Conservation (phyloP, 2,329 filamentous ascomycete genomes). For the Aspergillus calidoustus region DNA sequence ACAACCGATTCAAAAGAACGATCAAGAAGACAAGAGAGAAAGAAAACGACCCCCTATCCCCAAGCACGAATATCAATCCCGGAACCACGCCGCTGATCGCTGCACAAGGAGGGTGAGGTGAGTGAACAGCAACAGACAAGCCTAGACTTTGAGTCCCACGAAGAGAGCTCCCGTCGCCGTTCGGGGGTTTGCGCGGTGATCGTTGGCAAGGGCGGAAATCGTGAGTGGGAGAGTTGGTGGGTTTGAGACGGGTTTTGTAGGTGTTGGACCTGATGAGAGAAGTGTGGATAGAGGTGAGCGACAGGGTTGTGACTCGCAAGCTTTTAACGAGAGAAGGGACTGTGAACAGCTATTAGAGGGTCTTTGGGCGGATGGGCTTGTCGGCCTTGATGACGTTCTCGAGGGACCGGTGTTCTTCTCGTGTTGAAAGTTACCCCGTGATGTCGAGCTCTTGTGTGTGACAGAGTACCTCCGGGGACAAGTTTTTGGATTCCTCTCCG, state of each 20-base stretch:
- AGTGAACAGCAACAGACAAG: constrained; percentile 18
- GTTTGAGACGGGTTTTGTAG: background rate
- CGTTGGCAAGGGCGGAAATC: background rate
- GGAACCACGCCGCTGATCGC: background rate
- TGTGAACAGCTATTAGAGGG: constrained; percentile 3
- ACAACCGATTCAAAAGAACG: background rate
- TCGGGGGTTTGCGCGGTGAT: background rate
- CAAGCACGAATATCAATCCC: constrained; percentile 8
- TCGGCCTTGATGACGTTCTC: background rate
- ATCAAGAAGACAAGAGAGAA: background rate
- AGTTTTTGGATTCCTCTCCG: constrained; percentile 90
- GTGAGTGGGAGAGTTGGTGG: background rate
- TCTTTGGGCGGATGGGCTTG: constrained; percentile 1
- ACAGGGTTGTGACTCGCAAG: constrained; percentile 10
- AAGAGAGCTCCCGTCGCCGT: constrained; percentile 16
- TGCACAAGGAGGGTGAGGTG: constrained; percentile 1
- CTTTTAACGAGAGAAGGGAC: constrained; percentile 4
- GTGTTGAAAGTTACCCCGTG: constrained; percentile 1
- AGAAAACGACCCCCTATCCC: background rate
- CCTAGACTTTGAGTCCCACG: constrained; percentile 21
- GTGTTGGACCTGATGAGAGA: background rate
- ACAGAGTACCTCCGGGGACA: constrained; percentile 85
- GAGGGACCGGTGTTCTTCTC: background rate
- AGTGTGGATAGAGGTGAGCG: constrained; percentile 2
- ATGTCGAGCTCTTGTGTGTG: constrained; percentile 67